A percentile compares a stretch with the other conserved stretches of the same genome.
These are phyloP conservation scores for Amyloporia xantha DNA, from an alignment of 768 basidiomycete genomes.

Conservation along the genomic window DNA sequence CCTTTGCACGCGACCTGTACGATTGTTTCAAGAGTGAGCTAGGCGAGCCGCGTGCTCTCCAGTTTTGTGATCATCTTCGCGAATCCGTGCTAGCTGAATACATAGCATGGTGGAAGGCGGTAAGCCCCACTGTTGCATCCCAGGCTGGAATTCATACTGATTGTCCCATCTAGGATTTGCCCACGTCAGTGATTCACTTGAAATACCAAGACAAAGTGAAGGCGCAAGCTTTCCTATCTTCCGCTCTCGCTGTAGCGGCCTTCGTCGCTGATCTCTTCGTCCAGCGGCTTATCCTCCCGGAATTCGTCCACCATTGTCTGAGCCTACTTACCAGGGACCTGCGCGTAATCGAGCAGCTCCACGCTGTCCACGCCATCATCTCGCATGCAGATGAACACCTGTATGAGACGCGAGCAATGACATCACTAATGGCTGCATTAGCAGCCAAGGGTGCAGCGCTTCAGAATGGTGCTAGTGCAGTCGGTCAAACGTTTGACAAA, in stretches of 20 bases:
- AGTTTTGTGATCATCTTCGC: slow-evolving; percentile 2
- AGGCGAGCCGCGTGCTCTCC: not conserved
- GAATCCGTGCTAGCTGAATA: slow-evolving; percentile 5
- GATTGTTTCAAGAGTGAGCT: not conserved
- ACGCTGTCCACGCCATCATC: slow-evolving; percentile 8
- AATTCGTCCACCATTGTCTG: slow-evolving; percentile 6
- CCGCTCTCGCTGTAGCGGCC: slow-evolving; percentile 3
- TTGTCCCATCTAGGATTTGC: not conserved
- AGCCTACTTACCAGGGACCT: slow-evolving; percentile 3
- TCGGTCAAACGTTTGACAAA: not conserved
- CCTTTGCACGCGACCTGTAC: slow-evolving; percentile 6
- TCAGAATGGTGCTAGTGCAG: not conserved
- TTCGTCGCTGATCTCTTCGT: slow-evolving; percentile 11
- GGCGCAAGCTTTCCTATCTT: not conserved
- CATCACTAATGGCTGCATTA: no score
- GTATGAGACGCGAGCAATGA: not conserved
- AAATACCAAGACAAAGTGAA: not conserved
- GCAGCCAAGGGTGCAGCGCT: not conserved
- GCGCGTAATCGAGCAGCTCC: slow-evolving; percentile 12
- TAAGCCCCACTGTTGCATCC: not conserved
- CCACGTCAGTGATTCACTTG: not conserved
- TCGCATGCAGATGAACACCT: slow-evolving; percentile 4
- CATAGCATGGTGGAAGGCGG: slow-evolving; percentile 10
- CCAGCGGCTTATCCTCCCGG: not conserved
- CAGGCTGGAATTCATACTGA: not conserved